Percentiles rank a stretch among this genome's conserved stretches.
phyloP scores from a whole-genome alignment of 805 yeast genomes.

The Nakazawaea holstii region DNA sequence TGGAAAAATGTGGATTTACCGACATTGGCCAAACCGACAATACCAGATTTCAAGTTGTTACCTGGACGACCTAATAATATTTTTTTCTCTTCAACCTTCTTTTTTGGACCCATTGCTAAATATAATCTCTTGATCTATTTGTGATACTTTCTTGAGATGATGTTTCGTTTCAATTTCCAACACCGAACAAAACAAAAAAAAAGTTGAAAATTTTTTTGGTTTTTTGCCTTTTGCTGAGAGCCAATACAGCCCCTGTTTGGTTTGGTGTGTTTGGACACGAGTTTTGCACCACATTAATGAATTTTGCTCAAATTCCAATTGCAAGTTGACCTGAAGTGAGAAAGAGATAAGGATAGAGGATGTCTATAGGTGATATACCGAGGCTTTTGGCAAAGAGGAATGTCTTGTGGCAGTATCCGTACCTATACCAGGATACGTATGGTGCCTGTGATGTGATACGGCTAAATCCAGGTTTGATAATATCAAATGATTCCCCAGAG shows the following conservation, averaged over 20 bases:
- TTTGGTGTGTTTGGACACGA: too few species aligned
- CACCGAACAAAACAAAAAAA: not conserved
- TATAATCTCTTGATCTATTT: not conserved
- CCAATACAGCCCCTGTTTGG: too few species aligned
- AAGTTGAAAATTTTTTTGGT: too few species aligned
- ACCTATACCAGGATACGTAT: not conserved
- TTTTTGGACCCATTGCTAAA: slow-evolving; percentile 32
- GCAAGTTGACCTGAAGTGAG: too few species aligned
- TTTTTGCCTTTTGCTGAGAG: too few species aligned
- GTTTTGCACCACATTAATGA: too few species aligned
- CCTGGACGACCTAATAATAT: slow-evolving; percentile 34
- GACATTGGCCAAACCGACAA: slow-evolving; percentile 63
- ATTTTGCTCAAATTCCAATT: too few species aligned
- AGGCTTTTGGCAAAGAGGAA: slow-evolving; percentile 1
- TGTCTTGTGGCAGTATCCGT: slow-evolving; percentile 12
- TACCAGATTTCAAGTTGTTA: slow-evolving; percentile 41
- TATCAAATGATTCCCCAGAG: slow-evolving; percentile 3
- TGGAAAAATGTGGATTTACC: slow-evolving; percentile 56
- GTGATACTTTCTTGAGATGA: not conserved
- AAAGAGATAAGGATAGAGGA: too few species aligned
- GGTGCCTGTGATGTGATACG: not conserved
- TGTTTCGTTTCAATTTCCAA: not conserved
- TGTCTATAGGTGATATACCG: too few species aligned
- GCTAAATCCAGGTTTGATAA: slow-evolving; percentile 2
- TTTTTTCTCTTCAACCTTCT: slow-evolving; percentile 33